Evolutionary conservation across 1,139 yeast species (phyloP), one percentile per base, ranked within the genome.

Genomic region (Saccharomyces hybrid): DNA sequence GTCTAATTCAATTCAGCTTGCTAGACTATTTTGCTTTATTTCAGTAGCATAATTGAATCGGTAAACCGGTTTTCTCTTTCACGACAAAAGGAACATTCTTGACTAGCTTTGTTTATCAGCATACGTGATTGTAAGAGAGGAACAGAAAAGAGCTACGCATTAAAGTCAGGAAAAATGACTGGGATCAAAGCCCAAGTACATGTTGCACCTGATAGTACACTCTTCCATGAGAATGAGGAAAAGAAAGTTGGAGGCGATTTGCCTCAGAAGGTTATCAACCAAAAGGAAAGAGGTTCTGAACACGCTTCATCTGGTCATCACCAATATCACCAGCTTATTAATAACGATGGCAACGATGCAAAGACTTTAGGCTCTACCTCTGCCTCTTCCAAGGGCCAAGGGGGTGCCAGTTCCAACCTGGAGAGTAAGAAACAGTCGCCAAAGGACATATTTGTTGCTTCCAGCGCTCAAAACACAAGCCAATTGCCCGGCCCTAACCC

Each of bases 401-500:
- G 6, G 8, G 7, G 3, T 38, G n/a, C 4, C 2, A 6, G 5
- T 8, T 38, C n/a, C 26, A 9, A 16, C 20, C 46, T 5, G 14
- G 46, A 29, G 9, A 16, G 16, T 25, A 32, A 16, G 48, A 31
- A 16, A 27, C 41, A 14, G 46, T 47, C 34, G 38, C 29, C 14
- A 46, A 56, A 49, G 29, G 61, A 59, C 26, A 53, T 61, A 11
- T 53, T 67, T 47, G 65, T 65, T 31, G 68, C 68, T 2, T 55
- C 66, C 2, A 53, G 61, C 28, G 62, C 61, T 13, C 57, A 57
- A 32, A 58, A 59, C 41, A 47, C 56, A 1, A 54, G 44, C 9
- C 57, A 60, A 25, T 42, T 66, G 38, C 70, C 69, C 3, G 54
- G 53, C 11, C 67, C 70, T 2, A 64, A 65, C 38, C 48, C 50